Evolutionary conservation across 2,329 filamentous ascomycete species (phyloP), one percentile per base, ranked within the genome.

Genomic region (Fusarium sp.): DNA sequence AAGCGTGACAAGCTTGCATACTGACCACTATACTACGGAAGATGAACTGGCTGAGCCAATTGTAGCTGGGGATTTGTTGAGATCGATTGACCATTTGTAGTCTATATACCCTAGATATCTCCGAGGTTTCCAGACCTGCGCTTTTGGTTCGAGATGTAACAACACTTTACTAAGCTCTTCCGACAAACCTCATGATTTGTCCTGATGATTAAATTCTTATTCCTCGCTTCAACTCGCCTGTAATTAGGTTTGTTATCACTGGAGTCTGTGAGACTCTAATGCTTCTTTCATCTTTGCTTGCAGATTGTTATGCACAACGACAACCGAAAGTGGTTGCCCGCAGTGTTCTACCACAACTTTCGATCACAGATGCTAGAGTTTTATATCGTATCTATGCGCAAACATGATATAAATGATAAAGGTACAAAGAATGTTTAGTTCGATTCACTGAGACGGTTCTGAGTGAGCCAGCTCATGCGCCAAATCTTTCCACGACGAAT

Each of bases 1-100:
- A 64, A 64, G 61, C 48, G 61, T 64, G 58, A 64, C 58, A 64
- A 63, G 61, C 57, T 64, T 64, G 61, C 60, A 64, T 63, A 62
- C 60, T 63, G 60, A 63, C 60, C 60, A 63, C 57, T 56, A 64
- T 57, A 64, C 61, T 64, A 64, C 58, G 61, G 61, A 63, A 64
- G 61, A 64, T 37, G 6, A 37, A 37, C 34, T 37, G 34, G 34
- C 34, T 37, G 10, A 37, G 34, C 34, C 34, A 37, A 37, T 37
- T 37, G 34, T 37, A 37, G 34, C 10, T 37, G 34, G 34, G 34
- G 34, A 37, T n/a, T 37, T 37, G 34, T 37, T 37, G 34, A n/a
- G 34, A 4, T 37, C 18, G 10, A 4, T 6, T 7, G 6, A 37
- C 18, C 3, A n/a, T n/a, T n/a, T 4, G 0, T 2, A 7, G 0